Evolutionary conservation across 208 protist species (phyloP), one percentile per base, ranked within the genome.

Genomic region (Trypanosoma rangeli): DNA sequence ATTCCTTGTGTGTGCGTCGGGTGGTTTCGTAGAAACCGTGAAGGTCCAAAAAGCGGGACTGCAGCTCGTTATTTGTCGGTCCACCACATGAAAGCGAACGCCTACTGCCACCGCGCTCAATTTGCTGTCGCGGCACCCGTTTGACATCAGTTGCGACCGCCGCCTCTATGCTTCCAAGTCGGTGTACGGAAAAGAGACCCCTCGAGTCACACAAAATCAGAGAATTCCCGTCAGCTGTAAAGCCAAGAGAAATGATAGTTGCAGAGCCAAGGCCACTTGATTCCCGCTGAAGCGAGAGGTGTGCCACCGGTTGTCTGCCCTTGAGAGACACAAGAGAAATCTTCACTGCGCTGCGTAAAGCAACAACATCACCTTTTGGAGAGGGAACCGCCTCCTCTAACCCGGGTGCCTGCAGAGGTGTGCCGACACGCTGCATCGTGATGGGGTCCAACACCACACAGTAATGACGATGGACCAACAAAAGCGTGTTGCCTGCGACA

Each of bases 1-100:
- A 60, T 52, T 81, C 59, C 58, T 73, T 74, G 53, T 79, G 78
- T 31, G 79, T 73, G 42, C 57, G 59, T 31, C 56, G 60, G 10
- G 62, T 68, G 7, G 48, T 52, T 39, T 79, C 80, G 61, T 90
- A 92, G 64, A 82, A 91, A 26, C 82, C 89, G 9, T 79, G 73
- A 22, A 94, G 83, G 29, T 79, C 79, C 58, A 82, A 58, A 59
- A 92, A 88, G 57, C 89, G 84, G 31, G 77, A 78, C 28, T 68
- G 72, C 26, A 94, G 80, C 64, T 94, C 81, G 10, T 64, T 67
- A 31, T 62, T 87, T 7, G 89, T 83, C 33, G 86, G 89, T 0
- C 74, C 83, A 13, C 75, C 68, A 20, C 78, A 80, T 24, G 86
- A 90, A 16, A 49, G 59, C 39, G 81, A 81, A 29, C 88, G 80